These are phyloP conservation scores for Trypanosoma avium DNA, from an alignment of 208 protist genomes.

Conservation along the genomic window DNA sequence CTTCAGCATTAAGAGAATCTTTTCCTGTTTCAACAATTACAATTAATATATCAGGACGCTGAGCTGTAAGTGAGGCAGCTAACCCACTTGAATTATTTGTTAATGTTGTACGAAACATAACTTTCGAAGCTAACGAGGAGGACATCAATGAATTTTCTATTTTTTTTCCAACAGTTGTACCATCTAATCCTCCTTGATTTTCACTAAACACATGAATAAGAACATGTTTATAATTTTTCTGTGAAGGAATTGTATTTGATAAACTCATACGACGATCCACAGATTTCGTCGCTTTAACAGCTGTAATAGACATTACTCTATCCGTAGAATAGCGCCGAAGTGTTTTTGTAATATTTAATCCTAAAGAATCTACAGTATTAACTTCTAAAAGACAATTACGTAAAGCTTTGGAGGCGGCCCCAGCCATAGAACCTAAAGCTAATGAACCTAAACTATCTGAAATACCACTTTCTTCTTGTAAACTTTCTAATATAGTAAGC, in stretches of 20 bases:
- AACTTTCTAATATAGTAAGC: neutral
- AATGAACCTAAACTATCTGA: neutral
- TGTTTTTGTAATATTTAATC: neutral
- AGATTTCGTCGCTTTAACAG: neutral
- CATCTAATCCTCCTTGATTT: neutral
- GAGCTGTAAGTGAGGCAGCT: conserved; percentile 2
- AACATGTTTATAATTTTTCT: conserved; percentile 4
- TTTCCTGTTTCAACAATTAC: conserved; percentile 1
- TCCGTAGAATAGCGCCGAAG: neutral
- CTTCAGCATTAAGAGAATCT: neutral
- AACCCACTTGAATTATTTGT: conserved; percentile 9
- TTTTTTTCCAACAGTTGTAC: conserved; percentile 8
- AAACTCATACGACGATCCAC: conserved; percentile 6
- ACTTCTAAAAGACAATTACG: neutral
- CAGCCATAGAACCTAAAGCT: neutral
- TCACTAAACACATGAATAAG: conserved; percentile 16
- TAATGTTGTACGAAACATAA: conserved; percentile 1
- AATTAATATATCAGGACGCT: conserved; percentile 7
- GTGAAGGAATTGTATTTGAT: neutral
- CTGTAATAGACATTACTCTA: neutral
- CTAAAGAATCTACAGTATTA: neutral
- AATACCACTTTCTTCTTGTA: neutral
- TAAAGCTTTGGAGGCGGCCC: neutral
- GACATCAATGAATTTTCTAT: conserved; percentile 14
- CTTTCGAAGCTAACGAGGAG: neutral